Conservation (phyloP, 805 yeast genomes). For the Kuraishia molischiana region DNA sequence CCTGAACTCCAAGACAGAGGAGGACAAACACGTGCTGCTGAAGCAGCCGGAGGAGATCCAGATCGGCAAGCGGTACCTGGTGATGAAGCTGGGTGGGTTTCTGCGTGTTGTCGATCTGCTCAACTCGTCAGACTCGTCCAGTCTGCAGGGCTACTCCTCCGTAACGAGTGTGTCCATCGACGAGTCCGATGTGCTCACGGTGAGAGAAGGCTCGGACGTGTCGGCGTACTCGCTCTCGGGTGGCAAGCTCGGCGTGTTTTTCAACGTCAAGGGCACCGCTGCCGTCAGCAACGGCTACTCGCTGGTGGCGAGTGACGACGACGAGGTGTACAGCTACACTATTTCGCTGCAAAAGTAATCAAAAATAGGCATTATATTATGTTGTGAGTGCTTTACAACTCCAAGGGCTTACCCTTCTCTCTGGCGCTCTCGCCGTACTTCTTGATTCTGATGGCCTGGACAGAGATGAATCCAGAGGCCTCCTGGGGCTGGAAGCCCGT, state of each 20-base stretch:
- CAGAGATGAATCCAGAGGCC: constrained; percentile 94
- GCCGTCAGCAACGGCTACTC: not conserved
- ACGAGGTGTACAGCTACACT: not conserved
- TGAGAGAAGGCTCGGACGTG: not conserved
- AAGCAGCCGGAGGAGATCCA: not conserved
- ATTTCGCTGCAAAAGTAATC: too few species aligned
- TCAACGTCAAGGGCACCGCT: not conserved
- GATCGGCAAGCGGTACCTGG: not conserved
- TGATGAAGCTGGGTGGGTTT: not conserved
- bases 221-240: not conserved
- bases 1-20: not conserved
- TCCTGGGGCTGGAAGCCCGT: constrained; percentile 97
- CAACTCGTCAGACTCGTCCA: not conserved
- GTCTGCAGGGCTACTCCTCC: not conserved
- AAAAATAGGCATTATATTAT: too few species aligned
- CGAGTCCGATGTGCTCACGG: not conserved
- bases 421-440: constrained; percentile 95
- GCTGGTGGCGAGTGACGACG: not conserved
- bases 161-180: not conserved
- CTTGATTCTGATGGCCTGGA: constrained; percentile 96
- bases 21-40: not conserved
- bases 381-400: constrained; percentile 24
- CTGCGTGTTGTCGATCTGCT: not conserved
- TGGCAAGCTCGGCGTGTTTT: not conserved
- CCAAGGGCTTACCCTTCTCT: constrained; percentile 53